These are phyloP conservation scores for Botrytis fragariae DNA, from an alignment of 2,329 filamentous ascomycete species.

Conservation along the genomic window DNA sequence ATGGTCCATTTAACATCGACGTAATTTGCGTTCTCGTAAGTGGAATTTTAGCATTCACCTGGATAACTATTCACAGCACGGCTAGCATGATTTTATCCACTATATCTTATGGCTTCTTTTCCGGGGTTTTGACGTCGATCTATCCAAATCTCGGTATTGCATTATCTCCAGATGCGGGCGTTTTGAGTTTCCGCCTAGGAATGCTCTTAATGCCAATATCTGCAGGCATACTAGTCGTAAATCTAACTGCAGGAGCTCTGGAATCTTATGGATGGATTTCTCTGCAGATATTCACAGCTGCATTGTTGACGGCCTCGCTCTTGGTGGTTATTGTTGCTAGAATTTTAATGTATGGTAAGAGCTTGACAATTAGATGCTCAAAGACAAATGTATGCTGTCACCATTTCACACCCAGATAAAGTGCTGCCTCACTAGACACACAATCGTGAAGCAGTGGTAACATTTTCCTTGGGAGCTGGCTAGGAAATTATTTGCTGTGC, in stretches of 20 bases:
- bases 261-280: constrained; percentile 28
- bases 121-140: constrained; percentile 56
- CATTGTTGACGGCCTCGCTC: not conserved
- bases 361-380: constrained; percentile 5
- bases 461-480: too few relatives aligned
- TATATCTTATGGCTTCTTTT: constrained; percentile 65
- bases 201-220: constrained; percentile 48
- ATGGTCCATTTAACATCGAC: constrained; percentile 50
- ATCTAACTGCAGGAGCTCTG: constrained; percentile 38
- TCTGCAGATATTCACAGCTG: not conserved
- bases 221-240: constrained; percentile 38
- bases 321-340: not conserved
- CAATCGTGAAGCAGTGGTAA: not conserved
- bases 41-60: constrained; percentile 51
- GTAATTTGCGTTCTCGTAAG: constrained; percentile 48
- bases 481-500: too few relatives aligned
- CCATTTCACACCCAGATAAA: not conserved
- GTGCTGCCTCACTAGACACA: not conserved
- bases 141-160: constrained; percentile 43
- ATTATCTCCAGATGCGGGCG: constrained; percentile 39
- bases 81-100: constrained; percentile 60
- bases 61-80: constrained; percentile 47
- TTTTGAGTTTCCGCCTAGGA: constrained; percentile 57
- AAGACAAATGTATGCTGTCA: too few relatives aligned
- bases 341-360: constrained; percentile 6